Evolutionary conservation across 306 rosid genomes (phyloP).

Genomic region (Quercus engelmannii): DNA sequence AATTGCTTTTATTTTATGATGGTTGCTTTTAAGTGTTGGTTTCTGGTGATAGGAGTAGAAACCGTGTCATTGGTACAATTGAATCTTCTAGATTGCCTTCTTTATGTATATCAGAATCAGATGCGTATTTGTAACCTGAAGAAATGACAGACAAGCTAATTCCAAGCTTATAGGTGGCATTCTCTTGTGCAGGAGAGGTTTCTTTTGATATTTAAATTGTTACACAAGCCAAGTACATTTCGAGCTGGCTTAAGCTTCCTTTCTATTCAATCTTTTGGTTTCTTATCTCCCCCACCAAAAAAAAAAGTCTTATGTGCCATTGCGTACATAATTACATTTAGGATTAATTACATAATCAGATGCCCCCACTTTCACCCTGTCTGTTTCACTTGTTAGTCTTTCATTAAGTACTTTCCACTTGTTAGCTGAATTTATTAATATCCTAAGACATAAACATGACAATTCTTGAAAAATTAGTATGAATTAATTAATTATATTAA

Average conservation of each 20-base stretch:
- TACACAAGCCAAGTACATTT: no score
- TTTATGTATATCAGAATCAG: not conserved
- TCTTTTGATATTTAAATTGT: no score
- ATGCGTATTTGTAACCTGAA: not conserved
- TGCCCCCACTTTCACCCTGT: not conserved
- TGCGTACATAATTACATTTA: no score
- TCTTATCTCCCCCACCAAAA: not conserved
- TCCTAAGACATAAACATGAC: no score
- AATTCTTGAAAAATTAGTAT: no score
- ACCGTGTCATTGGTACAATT: not conserved
- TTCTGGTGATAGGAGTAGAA: not conserved
- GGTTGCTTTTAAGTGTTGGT: slow-evolving; percentile 10
- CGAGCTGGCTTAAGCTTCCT: not conserved
- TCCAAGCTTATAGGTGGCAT: not conserved
- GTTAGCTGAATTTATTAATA: no score
- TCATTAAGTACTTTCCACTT: not conserved
- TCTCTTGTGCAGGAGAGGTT: not conserved
- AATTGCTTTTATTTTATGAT: slow-evolving; percentile 12
- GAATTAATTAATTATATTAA: no score
- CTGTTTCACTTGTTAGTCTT: not conserved
- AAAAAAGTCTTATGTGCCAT: no score
- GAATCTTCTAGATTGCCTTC: not conserved
- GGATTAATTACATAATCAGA: no score
- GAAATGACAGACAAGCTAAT: not conserved
- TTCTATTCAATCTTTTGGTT: not conserved